These are phyloP conservation scores for Cercospora nicotianae DNA, from an alignment of 2,329 filamentous ascomycete species.

Conservation along the genomic window DNA sequence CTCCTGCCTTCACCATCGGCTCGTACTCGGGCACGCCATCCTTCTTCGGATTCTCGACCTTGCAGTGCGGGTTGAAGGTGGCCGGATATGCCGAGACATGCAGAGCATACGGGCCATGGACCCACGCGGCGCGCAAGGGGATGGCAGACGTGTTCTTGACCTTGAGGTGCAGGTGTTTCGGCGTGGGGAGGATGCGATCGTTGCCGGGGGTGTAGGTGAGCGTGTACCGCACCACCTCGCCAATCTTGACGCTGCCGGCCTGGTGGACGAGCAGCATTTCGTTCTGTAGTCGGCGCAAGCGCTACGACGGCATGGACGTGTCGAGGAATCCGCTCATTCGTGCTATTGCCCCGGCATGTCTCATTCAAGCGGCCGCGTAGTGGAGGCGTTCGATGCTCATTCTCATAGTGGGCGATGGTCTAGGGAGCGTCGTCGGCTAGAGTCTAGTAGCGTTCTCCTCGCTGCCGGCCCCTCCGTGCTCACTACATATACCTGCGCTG, in stretches of 20 bases:
- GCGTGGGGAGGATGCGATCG: conserved; percentile 87
- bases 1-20: conserved; percentile 92
- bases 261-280: conserved; percentile 89
- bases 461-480: background rate
- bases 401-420: background rate
- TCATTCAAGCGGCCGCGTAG: background rate
- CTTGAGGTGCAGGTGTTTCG: conserved; percentile 75
- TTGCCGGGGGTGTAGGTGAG: conserved; percentile 86
- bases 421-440: background rate
- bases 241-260: conserved; percentile 86
- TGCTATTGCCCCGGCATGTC: background rate
- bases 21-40: conserved; percentile 77
- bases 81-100: conserved; percentile 83
- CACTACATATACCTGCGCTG: background rate
- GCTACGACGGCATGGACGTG: background rate
- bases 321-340: background rate
- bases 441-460: background rate
- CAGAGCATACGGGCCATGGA: conserved; percentile 92
- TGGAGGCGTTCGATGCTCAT: background rate
- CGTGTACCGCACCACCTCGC: conserved; percentile 86
- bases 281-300: background rate
- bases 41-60: conserved; percentile 66
- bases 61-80: conserved; percentile 78
- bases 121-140: conserved; percentile 87
- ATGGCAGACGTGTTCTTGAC: conserved; percentile 91